Conservation (phyloP, 805 yeast species). For the Starmera quercuum region DNA sequence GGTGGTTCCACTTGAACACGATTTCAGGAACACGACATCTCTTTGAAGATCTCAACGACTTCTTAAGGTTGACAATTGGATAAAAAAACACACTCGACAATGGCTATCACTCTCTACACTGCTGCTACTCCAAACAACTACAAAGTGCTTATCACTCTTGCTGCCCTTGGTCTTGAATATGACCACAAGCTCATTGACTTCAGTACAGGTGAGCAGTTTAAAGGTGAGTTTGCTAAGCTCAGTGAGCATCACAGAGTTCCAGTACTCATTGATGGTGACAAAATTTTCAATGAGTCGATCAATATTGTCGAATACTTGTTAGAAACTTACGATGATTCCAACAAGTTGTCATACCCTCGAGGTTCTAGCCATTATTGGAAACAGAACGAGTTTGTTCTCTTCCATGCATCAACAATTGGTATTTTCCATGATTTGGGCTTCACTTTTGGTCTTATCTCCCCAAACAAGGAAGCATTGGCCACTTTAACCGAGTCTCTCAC, state of each 20-base stretch:
- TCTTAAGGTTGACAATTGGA: too few relatives aligned
- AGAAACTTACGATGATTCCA: conserved; percentile 46
- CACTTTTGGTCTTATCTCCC: conserved; percentile 31
- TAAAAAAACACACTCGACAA: too few relatives aligned
- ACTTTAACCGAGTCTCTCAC: conserved; percentile 44
- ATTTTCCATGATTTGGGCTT: conserved; percentile 52
- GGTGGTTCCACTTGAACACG: too few relatives aligned
- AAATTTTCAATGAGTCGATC: conserved; percentile 25
- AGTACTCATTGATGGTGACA: conserved; percentile 26
- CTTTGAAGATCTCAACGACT: too few relatives aligned
- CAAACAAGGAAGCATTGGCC: conserved; percentile 39
- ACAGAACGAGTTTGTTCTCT: conserved; percentile 38
- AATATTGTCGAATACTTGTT: conserved; percentile 44
- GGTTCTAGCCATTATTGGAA: conserved; percentile 36
- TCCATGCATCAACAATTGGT: conserved; percentile 47
- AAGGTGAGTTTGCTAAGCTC: conserved; percentile 39
- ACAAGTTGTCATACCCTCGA: conserved; percentile 24
- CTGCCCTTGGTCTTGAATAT: conserved; percentile 21
- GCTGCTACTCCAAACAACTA: conserved; percentile 28
- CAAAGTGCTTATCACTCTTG: conserved; percentile 24
- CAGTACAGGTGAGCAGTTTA: conserved; percentile 33
- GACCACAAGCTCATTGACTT: conserved; percentile 30
- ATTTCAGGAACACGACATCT: too few relatives aligned
- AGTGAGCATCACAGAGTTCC: conserved; percentile 56
- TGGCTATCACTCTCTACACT: neutral